Percentiles rank a stretch among this genome's conserved stretches.
phyloP scores from a whole-genome alignment of 2,329 filamentous ascomycete genomes.

The Elsinoe arachidis region DNA sequence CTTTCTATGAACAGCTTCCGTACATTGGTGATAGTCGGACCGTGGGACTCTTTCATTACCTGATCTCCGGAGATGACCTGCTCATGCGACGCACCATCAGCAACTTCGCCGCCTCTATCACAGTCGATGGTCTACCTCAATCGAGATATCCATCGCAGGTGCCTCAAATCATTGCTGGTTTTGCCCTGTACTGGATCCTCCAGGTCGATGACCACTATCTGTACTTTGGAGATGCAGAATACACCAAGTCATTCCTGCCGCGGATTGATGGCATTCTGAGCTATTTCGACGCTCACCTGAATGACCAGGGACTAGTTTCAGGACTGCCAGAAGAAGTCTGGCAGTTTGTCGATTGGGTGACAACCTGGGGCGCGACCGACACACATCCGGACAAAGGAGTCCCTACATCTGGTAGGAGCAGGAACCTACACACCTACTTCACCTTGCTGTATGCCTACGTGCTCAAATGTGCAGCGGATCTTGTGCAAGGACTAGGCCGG shows the following conservation, averaged over 20 bases:
- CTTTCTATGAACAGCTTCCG: slow-evolving; percentile 16
- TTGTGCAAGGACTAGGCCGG: slow-evolving; percentile 28
- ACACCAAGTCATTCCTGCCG: slow-evolving; percentile 25
- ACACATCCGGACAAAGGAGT: slow-evolving; percentile 32
- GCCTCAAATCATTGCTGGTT: slow-evolving; percentile 30
- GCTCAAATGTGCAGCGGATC: slow-evolving; percentile 30
- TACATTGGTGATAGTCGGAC: slow-evolving; percentile 25
- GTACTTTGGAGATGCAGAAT: slow-evolving; percentile 29
- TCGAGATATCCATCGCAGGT: slow-evolving; percentile 30
- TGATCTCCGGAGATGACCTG: slow-evolving; percentile 23
- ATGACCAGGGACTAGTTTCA: slow-evolving; percentile 22
- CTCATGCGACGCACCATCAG: slow-evolving; percentile 22
- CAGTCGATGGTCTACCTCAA: slow-evolving; percentile 26
- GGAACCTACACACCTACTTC: slow-evolving; percentile 35
- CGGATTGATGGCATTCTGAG: slow-evolving; percentile 30
- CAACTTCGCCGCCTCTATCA: slow-evolving; percentile 19
- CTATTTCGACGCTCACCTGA: slow-evolving; percentile 25
- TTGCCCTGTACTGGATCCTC: slow-evolving; percentile 5
- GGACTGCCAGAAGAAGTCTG: slow-evolving; percentile 25
- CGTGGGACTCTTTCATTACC: slow-evolving; percentile 22
- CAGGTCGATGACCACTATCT: slow-evolving; percentile 28
- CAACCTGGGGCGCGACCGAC: slow-evolving; percentile 19
- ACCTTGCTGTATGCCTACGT: slow-evolving; percentile 25
- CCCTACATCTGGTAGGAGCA: slow-evolving; percentile 29
- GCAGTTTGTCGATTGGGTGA: slow-evolving; percentile 33